Evolutionary conservation across 208 protist species (phyloP).

Genomic region (Blastocrithidia nonstop): DNA sequence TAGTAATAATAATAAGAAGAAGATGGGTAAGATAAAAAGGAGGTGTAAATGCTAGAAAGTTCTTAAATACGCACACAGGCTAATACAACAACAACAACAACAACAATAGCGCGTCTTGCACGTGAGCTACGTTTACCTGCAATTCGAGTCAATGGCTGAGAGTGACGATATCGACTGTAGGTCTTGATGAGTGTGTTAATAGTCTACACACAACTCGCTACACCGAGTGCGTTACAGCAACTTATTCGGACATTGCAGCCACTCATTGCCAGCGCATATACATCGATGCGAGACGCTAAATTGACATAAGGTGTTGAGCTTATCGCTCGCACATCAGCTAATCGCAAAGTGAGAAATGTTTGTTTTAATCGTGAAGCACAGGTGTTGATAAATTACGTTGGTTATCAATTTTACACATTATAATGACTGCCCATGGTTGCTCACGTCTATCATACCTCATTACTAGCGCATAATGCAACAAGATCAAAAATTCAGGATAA

Average conservation of each 20-base stretch:
- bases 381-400: slow-evolving; percentile 41
- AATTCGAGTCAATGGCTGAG: slow-evolving; percentile 17
- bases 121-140: not conserved
- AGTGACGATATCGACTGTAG: slow-evolving; percentile 45
- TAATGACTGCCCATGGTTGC: slow-evolving; percentile 57
- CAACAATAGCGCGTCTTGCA: not conserved
- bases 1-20: too few relatives aligned
- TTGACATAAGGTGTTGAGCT: not conserved
- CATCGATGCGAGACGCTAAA: too few relatives aligned
- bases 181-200: slow-evolving; percentile 56
- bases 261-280: slow-evolving; percentile 26
- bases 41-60: not conserved
- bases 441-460: not conserved
- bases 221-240: slow-evolving; percentile 43
- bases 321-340: too few relatives aligned
- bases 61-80: too few relatives aligned
- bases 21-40: too few relatives aligned
- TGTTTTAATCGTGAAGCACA: slow-evolving; percentile 36
- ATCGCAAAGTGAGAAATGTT: slow-evolving; percentile 1
- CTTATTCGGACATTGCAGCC: slow-evolving; percentile 48
- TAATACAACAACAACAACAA: slow-evolving; percentile 1
- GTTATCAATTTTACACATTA: slow-evolving; percentile 70
- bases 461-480: not conserved
- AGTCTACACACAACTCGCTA: slow-evolving; percentile 55
- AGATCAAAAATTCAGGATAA: not conserved